These are phyloP conservation scores for Backusella circina DNA, from an alignment of 192 early-diverging fungal genomes.

Conservation along the genomic window DNA sequence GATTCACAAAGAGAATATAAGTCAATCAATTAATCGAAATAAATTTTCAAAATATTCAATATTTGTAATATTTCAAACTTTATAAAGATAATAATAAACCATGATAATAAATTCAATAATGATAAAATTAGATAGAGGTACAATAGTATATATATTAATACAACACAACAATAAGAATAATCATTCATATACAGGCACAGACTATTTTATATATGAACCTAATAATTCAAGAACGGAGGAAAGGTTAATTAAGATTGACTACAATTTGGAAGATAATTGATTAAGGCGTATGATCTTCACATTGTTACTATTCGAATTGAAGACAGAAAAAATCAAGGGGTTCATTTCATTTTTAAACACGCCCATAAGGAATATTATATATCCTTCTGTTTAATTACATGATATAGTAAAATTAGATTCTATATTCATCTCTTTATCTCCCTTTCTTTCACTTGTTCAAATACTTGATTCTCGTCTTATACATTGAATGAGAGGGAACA, in stretches of 20 bases:
- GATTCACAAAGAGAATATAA: not conserved
- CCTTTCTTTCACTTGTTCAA: not conserved
- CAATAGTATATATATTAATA: not conserved
- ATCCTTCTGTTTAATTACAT: not conserved
- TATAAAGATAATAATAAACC: not conserved
- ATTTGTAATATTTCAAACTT: not conserved
- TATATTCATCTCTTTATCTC: not conserved
- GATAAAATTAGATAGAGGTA: not conserved
- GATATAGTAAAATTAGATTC: not conserved
- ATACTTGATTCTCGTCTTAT: not conserved
- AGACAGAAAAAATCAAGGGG: constrained; percentile 4
- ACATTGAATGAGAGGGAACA: not conserved
- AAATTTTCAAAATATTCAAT: not conserved
- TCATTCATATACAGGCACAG: not conserved
- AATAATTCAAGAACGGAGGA: too few species aligned
- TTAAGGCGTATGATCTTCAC: not conserved
- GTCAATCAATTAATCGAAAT: not conserved
- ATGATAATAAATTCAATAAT: not conserved
- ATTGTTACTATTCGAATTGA: not conserved
- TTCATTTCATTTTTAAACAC: constrained; percentile 3
- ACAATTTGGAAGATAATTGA: not conserved
- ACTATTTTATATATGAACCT: not conserved
- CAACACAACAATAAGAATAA: not conserved
- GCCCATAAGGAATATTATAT: not conserved
- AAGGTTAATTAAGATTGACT: constrained; percentile 1